These are phyloP conservation scores for Magnolia officinalis DNA, from an alignment of 164 flowering plant genomes.

Conservation along the genomic window DNA sequence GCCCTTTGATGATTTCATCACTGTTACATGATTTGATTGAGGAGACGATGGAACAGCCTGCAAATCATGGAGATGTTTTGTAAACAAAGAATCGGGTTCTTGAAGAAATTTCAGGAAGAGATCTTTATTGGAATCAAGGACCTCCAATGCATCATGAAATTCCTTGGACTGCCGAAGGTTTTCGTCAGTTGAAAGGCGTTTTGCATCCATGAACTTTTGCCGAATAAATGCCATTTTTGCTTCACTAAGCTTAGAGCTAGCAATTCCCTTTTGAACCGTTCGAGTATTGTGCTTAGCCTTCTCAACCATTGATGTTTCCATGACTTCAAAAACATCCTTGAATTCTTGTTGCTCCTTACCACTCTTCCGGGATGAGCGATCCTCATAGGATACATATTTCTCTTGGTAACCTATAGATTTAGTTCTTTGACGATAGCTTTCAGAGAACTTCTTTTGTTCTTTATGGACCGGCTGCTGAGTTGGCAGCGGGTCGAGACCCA, in stretches of 20 bases:
- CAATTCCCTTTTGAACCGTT: slow-evolving; percentile 11
- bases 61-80: slow-evolving; percentile 61
- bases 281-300: slow-evolving; percentile 9
- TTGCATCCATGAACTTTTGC: slow-evolving; percentile 60
- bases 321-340: slow-evolving; percentile 89
- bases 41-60: slow-evolving; percentile 29
- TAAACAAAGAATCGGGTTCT: slow-evolving; percentile 71
- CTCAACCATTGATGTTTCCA: slow-evolving; percentile 31
- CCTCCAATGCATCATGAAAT: slow-evolving; percentile 59
- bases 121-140: slow-evolving; percentile 60
- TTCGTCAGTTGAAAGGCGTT: slow-evolving; percentile 55
- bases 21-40: slow-evolving; percentile 26
- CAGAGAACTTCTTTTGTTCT: slow-evolving; percentile 25
- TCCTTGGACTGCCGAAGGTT: slow-evolving; percentile 57
- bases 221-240: slow-evolving; percentile 45
- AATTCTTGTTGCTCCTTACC: slow-evolving; percentile 54
- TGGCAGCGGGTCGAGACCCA: slow-evolving; percentile 87
- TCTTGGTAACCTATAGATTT: slow-evolving; percentile 26
- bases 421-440: slow-evolving; percentile 23
- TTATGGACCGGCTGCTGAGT: slow-evolving; percentile 42
- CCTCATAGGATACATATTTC: slow-evolving; percentile 23
- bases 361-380: slow-evolving; percentile 34
- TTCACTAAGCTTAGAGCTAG: slow-evolving; percentile 27
- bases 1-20: slow-evolving; percentile 30
- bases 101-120: slow-evolving; percentile 61